Evolutionary conservation across 768 basidiomycete species (phyloP).

Genomic region (Suillus placidus): DNA sequence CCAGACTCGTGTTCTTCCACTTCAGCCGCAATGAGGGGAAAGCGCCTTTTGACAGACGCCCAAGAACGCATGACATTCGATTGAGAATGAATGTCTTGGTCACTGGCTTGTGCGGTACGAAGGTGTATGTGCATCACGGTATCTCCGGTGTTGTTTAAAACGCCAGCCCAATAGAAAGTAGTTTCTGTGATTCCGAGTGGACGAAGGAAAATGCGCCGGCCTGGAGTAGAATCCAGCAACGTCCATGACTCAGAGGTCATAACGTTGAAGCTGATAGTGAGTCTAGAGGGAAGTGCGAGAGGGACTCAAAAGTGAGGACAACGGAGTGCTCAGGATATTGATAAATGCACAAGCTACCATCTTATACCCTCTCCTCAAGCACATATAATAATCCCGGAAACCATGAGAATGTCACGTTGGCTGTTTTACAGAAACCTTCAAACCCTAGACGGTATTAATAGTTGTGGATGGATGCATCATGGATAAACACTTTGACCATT

Average conservation of each 20-base stretch:
- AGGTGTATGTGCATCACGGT: conserved; percentile 42
- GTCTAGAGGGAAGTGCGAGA: neutral
- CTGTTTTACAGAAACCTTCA: neutral
- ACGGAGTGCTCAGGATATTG: too few species aligned
- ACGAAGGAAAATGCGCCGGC: conserved; percentile 26
- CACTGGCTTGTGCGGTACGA: conserved; percentile 20
- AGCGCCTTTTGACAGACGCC: conserved; percentile 48
- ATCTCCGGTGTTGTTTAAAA: conserved; percentile 47
- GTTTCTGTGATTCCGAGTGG: conserved; percentile 43
- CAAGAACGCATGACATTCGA: conserved; percentile 45
- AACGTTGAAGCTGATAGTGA: neutral
- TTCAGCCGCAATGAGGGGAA: conserved; percentile 50
- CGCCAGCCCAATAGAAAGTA: conserved; percentile 41
- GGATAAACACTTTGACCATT: neutral
- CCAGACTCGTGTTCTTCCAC: conserved; percentile 36
- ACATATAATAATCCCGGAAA: neutral
- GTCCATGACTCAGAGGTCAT: conserved; percentile 10
- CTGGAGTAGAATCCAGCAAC: conserved; percentile 7
- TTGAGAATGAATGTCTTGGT: conserved; percentile 23
- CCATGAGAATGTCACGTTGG: neutral
- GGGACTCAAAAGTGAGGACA: neutral
- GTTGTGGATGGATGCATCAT: neutral
- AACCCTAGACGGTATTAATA: neutral
- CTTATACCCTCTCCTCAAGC: neutral
- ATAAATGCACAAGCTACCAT: too few species aligned